phyloP scores from a whole-genome alignment of 768 basidiomycete species.

The Tulasnella calospora region DNA sequence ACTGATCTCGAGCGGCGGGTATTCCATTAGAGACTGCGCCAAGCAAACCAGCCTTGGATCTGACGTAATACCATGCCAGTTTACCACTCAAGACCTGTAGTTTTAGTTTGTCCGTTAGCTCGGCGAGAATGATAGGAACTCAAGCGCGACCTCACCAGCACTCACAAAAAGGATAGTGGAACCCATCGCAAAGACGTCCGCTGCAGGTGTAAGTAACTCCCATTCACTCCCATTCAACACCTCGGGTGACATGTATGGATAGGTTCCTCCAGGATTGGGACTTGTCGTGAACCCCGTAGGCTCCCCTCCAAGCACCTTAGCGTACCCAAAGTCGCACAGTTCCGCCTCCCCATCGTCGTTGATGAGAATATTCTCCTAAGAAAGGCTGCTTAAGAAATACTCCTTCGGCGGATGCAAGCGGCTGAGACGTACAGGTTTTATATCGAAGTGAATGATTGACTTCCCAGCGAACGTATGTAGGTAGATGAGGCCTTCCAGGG shows the following conservation, averaged over 20 bases:
- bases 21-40: background rate
- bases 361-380: constrained; percentile 17
- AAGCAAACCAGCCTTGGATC: background rate
- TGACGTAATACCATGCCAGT: background rate
- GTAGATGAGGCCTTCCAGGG: background rate
- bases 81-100: background rate
- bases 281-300: constrained; percentile 1
- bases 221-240: background rate
- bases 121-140: background rate
- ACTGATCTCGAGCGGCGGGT: background rate
- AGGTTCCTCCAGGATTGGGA: background rate
- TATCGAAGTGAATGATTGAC: constrained; percentile 1
- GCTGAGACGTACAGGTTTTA: background rate
- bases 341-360: background rate
- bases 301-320: background rate
- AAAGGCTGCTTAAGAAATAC: background rate
- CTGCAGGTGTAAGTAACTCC: background rate
- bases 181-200: background rate
- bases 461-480: background rate
- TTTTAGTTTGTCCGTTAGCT: background rate
- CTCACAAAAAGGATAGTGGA: background rate
- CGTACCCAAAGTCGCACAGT: constrained; percentile 19
- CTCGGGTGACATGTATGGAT: constrained; percentile 4
- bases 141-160: background rate
- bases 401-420: background rate